phyloP scores from a whole-genome alignment of 129 eudicot species.

The Kitagawia praeruptora region DNA sequence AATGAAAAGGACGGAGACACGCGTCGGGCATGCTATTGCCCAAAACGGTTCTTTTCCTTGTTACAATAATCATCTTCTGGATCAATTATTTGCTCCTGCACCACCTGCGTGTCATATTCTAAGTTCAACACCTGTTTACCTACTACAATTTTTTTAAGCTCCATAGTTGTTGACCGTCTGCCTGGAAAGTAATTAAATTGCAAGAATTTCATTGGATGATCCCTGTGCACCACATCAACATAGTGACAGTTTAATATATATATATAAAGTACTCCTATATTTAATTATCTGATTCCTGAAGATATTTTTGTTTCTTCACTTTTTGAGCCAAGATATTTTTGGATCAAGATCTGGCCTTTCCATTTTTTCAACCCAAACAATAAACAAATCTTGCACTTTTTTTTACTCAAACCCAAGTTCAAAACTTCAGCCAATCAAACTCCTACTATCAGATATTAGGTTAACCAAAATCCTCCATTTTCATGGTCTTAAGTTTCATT shows the following conservation, averaged over 20 bases:
- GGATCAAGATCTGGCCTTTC: neutral
- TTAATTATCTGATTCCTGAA: neutral
- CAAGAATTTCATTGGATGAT: neutral
- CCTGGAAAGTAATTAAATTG: neutral
- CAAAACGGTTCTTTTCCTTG: neutral
- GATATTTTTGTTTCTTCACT: slow-evolving; percentile 1
- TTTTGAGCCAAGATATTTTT: slow-evolving; percentile 1
- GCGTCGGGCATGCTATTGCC: neutral
- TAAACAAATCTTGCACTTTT: neutral
- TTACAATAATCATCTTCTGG: neutral
- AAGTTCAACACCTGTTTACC: neutral
- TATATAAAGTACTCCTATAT: neutral
- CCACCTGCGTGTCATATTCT: neutral
- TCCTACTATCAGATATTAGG: neutral
- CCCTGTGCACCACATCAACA: neutral
- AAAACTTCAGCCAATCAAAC: neutral
- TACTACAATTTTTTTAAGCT: neutral
- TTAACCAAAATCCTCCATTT: neutral
- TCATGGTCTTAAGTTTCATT: neutral
- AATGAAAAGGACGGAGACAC: too few relatives aligned
- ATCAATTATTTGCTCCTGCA: neutral
- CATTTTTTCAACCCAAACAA: neutral
- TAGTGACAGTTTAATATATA: neutral
- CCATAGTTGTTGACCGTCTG: neutral
- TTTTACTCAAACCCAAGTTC: neutral